Base-by-base conservation (phyloP, 805 yeast genomes). In the Wickerhamiella cacticola region DNA sequence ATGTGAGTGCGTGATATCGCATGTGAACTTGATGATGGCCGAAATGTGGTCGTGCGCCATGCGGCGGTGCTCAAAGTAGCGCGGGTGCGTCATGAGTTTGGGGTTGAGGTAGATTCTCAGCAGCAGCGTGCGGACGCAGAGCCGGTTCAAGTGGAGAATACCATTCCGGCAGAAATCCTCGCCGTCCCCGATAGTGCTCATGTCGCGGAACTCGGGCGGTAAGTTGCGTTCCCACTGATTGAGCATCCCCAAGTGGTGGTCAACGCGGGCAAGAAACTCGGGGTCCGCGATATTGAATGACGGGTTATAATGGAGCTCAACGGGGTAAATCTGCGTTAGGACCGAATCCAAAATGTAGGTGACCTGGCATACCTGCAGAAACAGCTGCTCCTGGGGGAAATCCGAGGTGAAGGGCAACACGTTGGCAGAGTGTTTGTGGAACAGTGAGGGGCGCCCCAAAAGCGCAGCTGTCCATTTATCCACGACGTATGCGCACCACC, bases 391-490 rank as follows among this genome's bases (percentile, higher is more conserved):
- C 7, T 58, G 54, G 1, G 56, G 59, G 41, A 56, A 49, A 33
- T 51, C 48, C 49, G 56, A 46, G 13, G 50, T 43, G 22, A 63
- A 49, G 18, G 58, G 52, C 3, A 57, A 53, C 12, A 40, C 39
- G n/a, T 46, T 43, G 7, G 29, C 15, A 12, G 43, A 36, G 7
- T 38, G 34, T 8, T 18, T 18, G 19, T 42, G 34, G 28, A 49
- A 26, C 25, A 57, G 22, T 8, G 52, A 31, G 1, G 70, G 70
- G 21, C 65, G 55, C 10, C 68, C 67, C 3, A 60, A 46, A 24
- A 55, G 55, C 3, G 59, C 58, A 1, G 67, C 55, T 3, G 56
- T 50, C 69, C 69, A 66, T 47, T 63, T 63, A 47, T 66, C 70
- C 41, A 57, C 56, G 13, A 58, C 58, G 40, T 53, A 65, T n/a